These are phyloP conservation scores for Viridothelium virens DNA, from an alignment of 495 filamentous ascomycete species.

Conservation along the genomic window DNA sequence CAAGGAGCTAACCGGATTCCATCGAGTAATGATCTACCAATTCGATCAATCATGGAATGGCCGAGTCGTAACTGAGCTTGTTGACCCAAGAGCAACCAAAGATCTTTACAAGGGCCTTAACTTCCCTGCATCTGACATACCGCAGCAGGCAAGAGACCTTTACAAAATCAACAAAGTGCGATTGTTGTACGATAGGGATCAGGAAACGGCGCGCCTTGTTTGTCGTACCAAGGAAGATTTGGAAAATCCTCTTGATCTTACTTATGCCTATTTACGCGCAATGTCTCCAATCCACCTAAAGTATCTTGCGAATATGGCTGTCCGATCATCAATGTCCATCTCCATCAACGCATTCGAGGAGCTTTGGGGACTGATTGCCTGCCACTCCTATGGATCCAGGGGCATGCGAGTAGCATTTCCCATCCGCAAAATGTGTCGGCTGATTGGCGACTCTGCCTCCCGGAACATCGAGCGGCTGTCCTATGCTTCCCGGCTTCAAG, in stretches of 20 bases:
- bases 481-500: slow-evolving; percentile 75
- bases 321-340: slow-evolving; percentile 89
- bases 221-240: slow-evolving; percentile 72
- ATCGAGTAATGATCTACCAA: slow-evolving; percentile 89
- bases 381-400: slow-evolving; percentile 67
- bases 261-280: slow-evolving; percentile 75
- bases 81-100: slow-evolving; percentile 70
- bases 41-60: slow-evolving; percentile 82
- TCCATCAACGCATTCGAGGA: slow-evolving; percentile 80
- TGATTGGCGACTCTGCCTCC: slow-evolving; percentile 80
- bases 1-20: slow-evolving; percentile 86
- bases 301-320: slow-evolving; percentile 84
- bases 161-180: slow-evolving; percentile 77
- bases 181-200: slow-evolving; percentile 67
- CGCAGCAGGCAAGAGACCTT: slow-evolving; percentile 73
- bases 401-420: slow-evolving; percentile 90
- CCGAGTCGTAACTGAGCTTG: slow-evolving; percentile 76
- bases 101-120: slow-evolving; percentile 85
- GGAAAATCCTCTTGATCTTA: slow-evolving; percentile 73
- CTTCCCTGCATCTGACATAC: slow-evolving; percentile 89
- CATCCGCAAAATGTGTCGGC: slow-evolving; percentile 86
- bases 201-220: slow-evolving; percentile 70
- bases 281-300: slow-evolving; percentile 89
- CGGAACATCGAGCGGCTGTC: slow-evolving; percentile 84
- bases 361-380: slow-evolving; percentile 85